A percentile compares a stretch with the other conserved stretches of the same genome.
phyloP scores from a whole-genome alignment of 441 rosid species.

The Gossypium aridum region DNA sequence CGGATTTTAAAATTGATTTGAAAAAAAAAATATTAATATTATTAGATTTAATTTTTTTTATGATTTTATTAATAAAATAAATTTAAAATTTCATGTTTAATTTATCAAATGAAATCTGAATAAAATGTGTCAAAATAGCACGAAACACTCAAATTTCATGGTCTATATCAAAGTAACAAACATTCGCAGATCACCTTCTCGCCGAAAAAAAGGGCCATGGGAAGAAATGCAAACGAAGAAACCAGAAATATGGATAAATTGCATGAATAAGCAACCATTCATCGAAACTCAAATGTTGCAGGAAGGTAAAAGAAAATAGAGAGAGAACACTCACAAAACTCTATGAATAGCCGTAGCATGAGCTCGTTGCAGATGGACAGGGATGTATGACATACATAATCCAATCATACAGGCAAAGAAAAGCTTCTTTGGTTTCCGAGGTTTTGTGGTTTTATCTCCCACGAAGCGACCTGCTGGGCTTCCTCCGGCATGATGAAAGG shows the following conservation, averaged over 20 bases:
- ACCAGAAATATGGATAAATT: background rate
- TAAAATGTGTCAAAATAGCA: background rate
- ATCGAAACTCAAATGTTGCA: background rate
- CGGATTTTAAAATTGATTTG: too few species aligned
- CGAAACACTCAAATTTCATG: background rate
- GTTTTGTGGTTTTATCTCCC: constrained; percentile 77
- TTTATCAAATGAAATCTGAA: background rate
- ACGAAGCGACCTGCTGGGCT: constrained; percentile 58
- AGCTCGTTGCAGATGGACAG: background rate
- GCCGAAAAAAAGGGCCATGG: background rate
- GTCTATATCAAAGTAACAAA: background rate
- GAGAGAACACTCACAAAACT: background rate
- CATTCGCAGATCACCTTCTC: background rate
- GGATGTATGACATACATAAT: background rate
- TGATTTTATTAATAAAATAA: too few species aligned
- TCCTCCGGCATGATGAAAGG: constrained; percentile 76
- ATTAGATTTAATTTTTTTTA: too few species aligned
- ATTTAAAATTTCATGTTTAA: too few species aligned
- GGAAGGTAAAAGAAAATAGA: background rate
- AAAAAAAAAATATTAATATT: too few species aligned
- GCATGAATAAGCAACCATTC: background rate
- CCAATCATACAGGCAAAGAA: constrained; percentile 48
- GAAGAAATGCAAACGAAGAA: background rate
- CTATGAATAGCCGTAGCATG: background rate
- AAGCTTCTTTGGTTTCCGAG: constrained; percentile 59